These are phyloP conservation scores for Komagataella mondaviorum DNA, from an alignment of 805 yeast genomes.

Conservation along the genomic window DNA sequence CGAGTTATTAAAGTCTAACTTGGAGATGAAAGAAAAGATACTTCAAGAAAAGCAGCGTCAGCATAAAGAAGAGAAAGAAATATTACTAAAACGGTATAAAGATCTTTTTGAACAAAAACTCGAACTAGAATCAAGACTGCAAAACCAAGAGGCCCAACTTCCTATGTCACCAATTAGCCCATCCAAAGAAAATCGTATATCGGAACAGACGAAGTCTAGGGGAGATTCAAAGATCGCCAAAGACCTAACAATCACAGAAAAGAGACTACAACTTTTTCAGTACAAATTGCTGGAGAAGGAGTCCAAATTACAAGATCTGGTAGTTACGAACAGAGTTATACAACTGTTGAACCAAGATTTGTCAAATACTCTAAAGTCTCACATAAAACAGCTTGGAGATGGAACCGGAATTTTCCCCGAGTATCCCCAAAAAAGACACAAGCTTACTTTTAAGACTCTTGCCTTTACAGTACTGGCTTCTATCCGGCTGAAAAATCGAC, in stretches of 20 bases:
- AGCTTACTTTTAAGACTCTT: constrained; percentile 13
- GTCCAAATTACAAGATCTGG: background rate
- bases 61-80: background rate
- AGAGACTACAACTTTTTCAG: background rate
- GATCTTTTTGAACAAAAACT: background rate
- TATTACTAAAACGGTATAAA: background rate
- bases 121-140: background rate
- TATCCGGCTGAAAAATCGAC: constrained; percentile 20
- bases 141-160: background rate
- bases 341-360: background rate
- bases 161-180: background rate
- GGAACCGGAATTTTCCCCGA: background rate
- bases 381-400: background rate
- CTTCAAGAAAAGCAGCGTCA: background rate
- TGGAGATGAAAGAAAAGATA: background rate
- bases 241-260: background rate
- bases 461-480: constrained; percentile 23
- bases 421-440: constrained; percentile 3
- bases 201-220: background rate
- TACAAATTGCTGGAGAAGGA: background rate
- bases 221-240: background rate
- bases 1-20: background rate
- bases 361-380: background rate
- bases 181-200: background rate
- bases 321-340: background rate